These are phyloP conservation scores for Chloris gayana DNA, from an alignment of 176 grass and related monocot species.

Conservation along the genomic window DNA sequence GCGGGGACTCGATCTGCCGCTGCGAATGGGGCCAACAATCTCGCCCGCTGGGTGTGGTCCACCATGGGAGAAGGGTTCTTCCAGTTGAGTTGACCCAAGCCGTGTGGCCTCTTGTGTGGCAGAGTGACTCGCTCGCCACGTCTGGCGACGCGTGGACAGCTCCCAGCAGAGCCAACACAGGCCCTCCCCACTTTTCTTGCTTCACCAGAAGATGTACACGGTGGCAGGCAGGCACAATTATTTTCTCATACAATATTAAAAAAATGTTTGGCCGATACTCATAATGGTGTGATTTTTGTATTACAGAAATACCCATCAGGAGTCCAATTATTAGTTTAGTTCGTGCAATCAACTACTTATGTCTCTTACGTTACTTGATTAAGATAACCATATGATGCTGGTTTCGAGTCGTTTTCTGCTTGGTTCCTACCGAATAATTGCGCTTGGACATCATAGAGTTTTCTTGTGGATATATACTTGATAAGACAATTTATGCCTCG, in stretches of 20 bases:
- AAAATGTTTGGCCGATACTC: not conserved
- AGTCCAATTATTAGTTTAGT: not conserved
- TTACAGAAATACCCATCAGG: not conserved
- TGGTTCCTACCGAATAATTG: too few relatives aligned
- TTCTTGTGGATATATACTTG: constrained; percentile 1
- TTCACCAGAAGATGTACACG: not conserved
- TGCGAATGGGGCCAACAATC: constrained; percentile 20
- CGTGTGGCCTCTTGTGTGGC: not conserved
- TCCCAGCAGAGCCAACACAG: not conserved
- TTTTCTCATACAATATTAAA: not conserved
- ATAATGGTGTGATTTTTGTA: not conserved
- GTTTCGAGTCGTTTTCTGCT: constrained; percentile 33
- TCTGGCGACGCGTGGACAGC: constrained; percentile 23
- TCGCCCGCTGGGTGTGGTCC: not conserved
- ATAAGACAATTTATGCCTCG: not conserved
- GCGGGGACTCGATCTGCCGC: constrained; percentile 16
- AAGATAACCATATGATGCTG: not conserved
- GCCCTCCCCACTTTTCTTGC: not conserved
- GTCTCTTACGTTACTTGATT: not conserved
- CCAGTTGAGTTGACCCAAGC: constrained; percentile 39
- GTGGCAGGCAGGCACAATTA: not conserved
- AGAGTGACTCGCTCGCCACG: constrained; percentile 5
- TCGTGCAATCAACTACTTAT: not conserved
- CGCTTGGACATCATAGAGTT: too few relatives aligned
- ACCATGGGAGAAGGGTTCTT: not conserved